These are phyloP conservation scores for Rhodotorula sp. DNA, from an alignment of 1,284 basidiomycete genomes.

Conservation along the genomic window DNA sequence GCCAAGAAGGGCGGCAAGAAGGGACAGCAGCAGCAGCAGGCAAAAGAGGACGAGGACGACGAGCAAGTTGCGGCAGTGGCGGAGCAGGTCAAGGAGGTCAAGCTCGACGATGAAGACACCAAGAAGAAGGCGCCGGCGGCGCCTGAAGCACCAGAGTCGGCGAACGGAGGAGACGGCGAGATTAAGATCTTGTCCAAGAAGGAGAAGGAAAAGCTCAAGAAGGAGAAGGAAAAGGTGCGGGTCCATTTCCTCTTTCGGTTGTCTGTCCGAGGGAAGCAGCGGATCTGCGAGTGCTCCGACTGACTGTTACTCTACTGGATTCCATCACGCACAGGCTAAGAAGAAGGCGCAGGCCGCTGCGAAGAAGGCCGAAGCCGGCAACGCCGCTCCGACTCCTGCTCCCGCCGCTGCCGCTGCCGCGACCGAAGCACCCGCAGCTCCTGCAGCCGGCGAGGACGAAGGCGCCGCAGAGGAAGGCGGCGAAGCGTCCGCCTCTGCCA, in stretches of 20 bases:
- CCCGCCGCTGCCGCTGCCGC: constrained; percentile 48
- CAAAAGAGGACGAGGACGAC: constrained; percentile 38
- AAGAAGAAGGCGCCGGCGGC: background rate
- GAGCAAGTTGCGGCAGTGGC: constrained; percentile 38
- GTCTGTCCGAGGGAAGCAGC: too few relatives aligned
- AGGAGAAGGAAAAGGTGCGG: constrained; percentile 82
- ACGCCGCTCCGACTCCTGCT: constrained; percentile 32
- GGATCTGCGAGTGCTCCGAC: background rate
- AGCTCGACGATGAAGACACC: constrained; percentile 7
- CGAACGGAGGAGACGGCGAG: constrained; percentile 52
- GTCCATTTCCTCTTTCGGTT: background rate
- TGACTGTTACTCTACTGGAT: background rate
- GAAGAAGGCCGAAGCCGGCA: constrained; percentile 61
- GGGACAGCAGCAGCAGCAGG: constrained; percentile 40
- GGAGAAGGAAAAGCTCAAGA: constrained; percentile 90
- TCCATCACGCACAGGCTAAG: constrained; percentile 64
- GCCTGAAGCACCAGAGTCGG: constrained; percentile 11
- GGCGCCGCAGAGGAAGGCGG: constrained; percentile 61
- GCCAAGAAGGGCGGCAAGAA: constrained; percentile 54
- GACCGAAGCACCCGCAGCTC: constrained; percentile 39
- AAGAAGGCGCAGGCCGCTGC: constrained; percentile 89
- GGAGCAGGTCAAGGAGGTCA: constrained; percentile 20
- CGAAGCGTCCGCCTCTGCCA: constrained; percentile 42
- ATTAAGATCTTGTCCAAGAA: constrained; percentile 72
- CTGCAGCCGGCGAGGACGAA: constrained; percentile 57